These are phyloP conservation scores for Hypoxylon intermedium DNA, from an alignment of 495 filamentous ascomycete genomes.

Conservation along the genomic window DNA sequence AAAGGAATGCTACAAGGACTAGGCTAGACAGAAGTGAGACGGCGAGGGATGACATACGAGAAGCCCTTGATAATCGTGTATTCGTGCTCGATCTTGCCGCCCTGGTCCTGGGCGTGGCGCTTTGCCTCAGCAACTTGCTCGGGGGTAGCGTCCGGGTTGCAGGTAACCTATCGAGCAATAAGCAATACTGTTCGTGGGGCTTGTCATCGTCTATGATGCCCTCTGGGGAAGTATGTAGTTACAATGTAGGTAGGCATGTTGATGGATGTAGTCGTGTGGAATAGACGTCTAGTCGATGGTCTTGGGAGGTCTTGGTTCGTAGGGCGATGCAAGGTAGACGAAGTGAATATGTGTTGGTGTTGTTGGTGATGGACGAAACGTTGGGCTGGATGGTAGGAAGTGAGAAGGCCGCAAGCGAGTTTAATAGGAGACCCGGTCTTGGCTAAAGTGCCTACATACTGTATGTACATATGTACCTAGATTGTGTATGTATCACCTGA, in stretches of 20 bases:
- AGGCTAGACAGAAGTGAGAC: background rate
- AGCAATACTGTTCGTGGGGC: slow-evolving; percentile 7
- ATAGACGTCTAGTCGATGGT: slow-evolving; percentile 26
- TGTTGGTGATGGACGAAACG: slow-evolving; percentile 8
- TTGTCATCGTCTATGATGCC: slow-evolving; percentile 18
- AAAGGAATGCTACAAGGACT: background rate
- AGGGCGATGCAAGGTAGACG: slow-evolving; percentile 9
- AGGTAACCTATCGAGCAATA: slow-evolving; percentile 68
- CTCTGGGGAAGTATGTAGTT: slow-evolving; percentile 40
- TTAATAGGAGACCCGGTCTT: slow-evolving; percentile 19
- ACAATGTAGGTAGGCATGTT: slow-evolving; percentile 79
- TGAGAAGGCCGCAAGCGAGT: slow-evolving; percentile 19
- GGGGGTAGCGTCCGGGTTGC: slow-evolving; percentile 68
- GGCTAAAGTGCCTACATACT: too few relatives aligned
- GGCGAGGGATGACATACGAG: slow-evolving; percentile 66
- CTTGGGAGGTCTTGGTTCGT: slow-evolving; percentile 6
- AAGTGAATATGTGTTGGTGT: slow-evolving; percentile 7
- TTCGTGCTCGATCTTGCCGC: slow-evolving; percentile 82
- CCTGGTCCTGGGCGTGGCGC: slow-evolving; percentile 68
- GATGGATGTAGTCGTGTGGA: slow-evolving; percentile 27
- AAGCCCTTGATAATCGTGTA: slow-evolving; percentile 90
- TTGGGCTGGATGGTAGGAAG: slow-evolving; percentile 8
- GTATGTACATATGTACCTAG: too few relatives aligned
- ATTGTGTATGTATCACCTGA: slow-evolving; percentile 17
- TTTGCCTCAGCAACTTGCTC: slow-evolving; percentile 78